A percentile compares a stretch with the other conserved stretches of the same genome.
Evolutionary conservation across 441 rosid species (phyloP).

Genomic region (Populus tomentosa): DNA sequence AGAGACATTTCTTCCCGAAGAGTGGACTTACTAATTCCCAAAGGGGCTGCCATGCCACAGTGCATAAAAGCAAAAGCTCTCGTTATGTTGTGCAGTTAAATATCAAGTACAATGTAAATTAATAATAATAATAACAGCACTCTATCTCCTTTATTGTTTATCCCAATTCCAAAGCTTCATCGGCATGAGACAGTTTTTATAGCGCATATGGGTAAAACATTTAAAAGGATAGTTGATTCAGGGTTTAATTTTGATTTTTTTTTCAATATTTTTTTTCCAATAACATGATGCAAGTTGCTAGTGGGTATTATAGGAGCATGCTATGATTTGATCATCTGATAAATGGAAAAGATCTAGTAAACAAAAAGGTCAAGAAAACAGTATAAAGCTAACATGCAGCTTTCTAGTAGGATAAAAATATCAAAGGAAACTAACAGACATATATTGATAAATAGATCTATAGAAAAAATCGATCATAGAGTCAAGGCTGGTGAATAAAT

Average conservation of each 20-base stretch:
- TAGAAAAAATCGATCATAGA: not conserved
- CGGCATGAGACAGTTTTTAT: not conserved
- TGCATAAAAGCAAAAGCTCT: slow-evolving; percentile 20
- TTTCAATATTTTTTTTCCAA: too few relatives aligned
- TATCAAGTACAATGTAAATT: slow-evolving; percentile 8
- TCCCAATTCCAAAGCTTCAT: not conserved
- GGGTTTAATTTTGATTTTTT: too few relatives aligned
- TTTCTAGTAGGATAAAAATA: too few relatives aligned
- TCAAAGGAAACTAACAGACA: too few relatives aligned
- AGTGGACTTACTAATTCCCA: slow-evolving; percentile 74
- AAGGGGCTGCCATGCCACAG: not conserved
- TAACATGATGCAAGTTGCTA: too few relatives aligned
- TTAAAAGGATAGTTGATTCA: too few relatives aligned
- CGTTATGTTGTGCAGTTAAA: slow-evolving; percentile 12
- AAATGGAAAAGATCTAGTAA: too few relatives aligned
- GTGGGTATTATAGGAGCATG: too few relatives aligned
- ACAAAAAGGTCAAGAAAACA: too few relatives aligned
- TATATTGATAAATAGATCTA: not conserved
- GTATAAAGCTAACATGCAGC: too few relatives aligned
- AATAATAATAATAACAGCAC: slow-evolving; percentile 13
- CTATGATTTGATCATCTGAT: too few relatives aligned
- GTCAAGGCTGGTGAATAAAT: too few relatives aligned
- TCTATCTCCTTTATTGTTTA: not conserved
- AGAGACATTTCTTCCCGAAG: slow-evolving; percentile 77
- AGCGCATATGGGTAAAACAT: not conserved